Percentiles rank a stretch among this genome's conserved stretches.
These are phyloP conservation scores for Aaosphaeria arxii DNA, from an alignment of 2,329 filamentous ascomycete species.

Conservation along the genomic window DNA sequence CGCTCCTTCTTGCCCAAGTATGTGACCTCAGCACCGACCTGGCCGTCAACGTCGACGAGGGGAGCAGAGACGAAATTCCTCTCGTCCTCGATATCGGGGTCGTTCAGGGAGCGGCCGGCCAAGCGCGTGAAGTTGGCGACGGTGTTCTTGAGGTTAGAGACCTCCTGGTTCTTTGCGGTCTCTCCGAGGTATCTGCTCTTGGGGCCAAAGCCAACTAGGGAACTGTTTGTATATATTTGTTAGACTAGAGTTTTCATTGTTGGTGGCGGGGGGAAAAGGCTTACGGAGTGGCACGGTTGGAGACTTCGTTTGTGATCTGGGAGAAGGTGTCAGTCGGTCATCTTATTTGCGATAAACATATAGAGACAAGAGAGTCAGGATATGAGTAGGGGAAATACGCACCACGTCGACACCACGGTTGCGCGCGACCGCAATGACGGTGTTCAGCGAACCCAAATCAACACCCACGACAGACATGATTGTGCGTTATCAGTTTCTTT, in stretches of 20 bases:
- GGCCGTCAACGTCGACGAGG: conserved; percentile 86
- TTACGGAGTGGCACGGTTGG: conserved; percentile 96
- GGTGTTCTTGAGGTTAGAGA: conserved; percentile 99
- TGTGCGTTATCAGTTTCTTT: conserved; percentile 12
- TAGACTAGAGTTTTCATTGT: conserved; percentile 5
- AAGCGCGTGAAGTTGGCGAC: conserved; percentile 90
- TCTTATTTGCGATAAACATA: background rate
- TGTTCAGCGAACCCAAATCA: conserved; percentile 96
- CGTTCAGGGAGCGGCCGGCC: conserved; percentile 78
- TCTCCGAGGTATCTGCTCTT: conserved; percentile 94
- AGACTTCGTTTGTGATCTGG: conserved; percentile 98
- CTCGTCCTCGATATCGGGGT: conserved; percentile 91
- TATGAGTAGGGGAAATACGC: conserved; percentile 47
- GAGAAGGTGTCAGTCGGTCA: conserved; percentile 27
- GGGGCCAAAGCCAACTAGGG: conserved; percentile 90
- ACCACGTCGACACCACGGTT: conserved; percentile 99
- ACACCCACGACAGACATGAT: conserved; percentile 70
- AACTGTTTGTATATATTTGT: conserved; percentile 51
- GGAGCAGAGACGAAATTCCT: conserved; percentile 84
- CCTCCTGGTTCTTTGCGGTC: conserved; percentile 96
- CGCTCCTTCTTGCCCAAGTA: conserved; percentile 94
- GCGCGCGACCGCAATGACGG: conserved; percentile 93
- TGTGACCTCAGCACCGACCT: conserved; percentile 89
- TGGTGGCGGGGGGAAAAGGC: conserved; percentile 41
- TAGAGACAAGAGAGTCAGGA: background rate